Percentiles rank a stretch among this genome's conserved stretches.
Evolutionary conservation across 176 grass and related monocot species (phyloP).

Genomic region (Lolium perenne): DNA sequence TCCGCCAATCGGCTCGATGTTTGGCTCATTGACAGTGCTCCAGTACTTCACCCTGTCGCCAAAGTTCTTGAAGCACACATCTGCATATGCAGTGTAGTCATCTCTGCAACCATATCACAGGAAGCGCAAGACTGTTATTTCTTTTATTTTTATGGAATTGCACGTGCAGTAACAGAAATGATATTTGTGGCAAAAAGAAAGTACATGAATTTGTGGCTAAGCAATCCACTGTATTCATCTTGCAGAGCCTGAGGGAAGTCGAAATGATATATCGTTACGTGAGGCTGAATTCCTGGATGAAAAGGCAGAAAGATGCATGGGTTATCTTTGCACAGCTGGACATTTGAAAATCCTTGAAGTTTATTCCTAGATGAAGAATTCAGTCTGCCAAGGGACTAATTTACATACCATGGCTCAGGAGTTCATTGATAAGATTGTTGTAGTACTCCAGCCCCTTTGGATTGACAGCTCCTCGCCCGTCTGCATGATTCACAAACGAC

Average conservation of each 20-base stretch:
- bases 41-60: slow-evolving; percentile 87
- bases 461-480: slow-evolving; percentile 87
- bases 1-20: slow-evolving; percentile 67
- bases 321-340: neutral
- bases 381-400: neutral
- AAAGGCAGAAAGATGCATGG: slow-evolving; percentile 18
- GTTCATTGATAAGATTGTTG: slow-evolving; percentile 90
- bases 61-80: slow-evolving; percentile 93
- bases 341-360: neutral
- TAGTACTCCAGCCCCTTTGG: slow-evolving; percentile 83
- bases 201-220: slow-evolving; percentile 85
- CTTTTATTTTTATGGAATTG: neutral
- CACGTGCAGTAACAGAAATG: neutral
- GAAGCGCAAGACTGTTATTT: neutral
- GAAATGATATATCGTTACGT: slow-evolving; percentile 88
- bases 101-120: slow-evolving; percentile 56
- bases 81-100: slow-evolving; percentile 77
- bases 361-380: neutral
- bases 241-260: slow-evolving; percentile 91
- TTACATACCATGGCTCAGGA: slow-evolving; percentile 75
- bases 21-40: slow-evolving; percentile 86
- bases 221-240: slow-evolving; percentile 67
- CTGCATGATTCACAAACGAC: slow-evolving; percentile 47
- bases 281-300: slow-evolving; percentile 79
- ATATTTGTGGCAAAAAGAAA: neutral